Evolutionary conservation across 2,329 filamentous ascomycete species (phyloP).

Genomic region (Colletotrichum godetiae): DNA sequence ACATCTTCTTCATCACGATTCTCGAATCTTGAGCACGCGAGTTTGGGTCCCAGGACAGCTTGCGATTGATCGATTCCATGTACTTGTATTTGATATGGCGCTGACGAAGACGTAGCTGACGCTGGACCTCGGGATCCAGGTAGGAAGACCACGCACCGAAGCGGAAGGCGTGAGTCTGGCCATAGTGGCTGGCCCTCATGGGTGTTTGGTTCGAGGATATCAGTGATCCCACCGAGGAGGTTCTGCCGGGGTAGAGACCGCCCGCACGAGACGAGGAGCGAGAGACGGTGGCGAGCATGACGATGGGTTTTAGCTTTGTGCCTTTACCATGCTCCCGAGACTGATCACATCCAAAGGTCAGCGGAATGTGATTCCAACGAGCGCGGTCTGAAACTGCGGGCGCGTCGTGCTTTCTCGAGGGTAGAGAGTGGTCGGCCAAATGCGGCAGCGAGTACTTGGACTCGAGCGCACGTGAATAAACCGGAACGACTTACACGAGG

Average conservation of each 20-base stretch:
- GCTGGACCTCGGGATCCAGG: conserved; percentile 52
- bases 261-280: conserved; percentile 44
- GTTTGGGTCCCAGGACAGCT: conserved; percentile 58
- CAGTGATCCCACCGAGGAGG: conserved; percentile 16
- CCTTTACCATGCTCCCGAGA: conserved; percentile 18
- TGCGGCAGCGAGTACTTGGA: conserved; percentile 5
- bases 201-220: conserved; percentile 23
- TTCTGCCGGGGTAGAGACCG: conserved; percentile 38
- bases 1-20: conserved; percentile 52
- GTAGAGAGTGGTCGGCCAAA: neutral
- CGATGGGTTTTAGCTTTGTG: conserved; percentile 28
- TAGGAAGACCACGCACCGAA: conserved; percentile 60
- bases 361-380: neutral
- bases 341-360: neutral
- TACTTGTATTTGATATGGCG: conserved; percentile 57
- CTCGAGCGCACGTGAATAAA: conserved; percentile 5
- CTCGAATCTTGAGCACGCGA: conserved; percentile 48
- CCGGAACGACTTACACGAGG: conserved; percentile 26
- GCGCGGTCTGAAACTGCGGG: neutral
- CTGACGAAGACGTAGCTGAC: conserved; percentile 57
- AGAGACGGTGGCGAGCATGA: conserved; percentile 42
- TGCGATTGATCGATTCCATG: conserved; percentile 56
- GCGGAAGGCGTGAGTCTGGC: conserved; percentile 60
- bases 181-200: conserved; percentile 39
- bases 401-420: neutral